These are phyloP conservation scores for Jaltomata sinuosa DNA, from an alignment of 257 asterid species.

Conservation along the genomic window DNA sequence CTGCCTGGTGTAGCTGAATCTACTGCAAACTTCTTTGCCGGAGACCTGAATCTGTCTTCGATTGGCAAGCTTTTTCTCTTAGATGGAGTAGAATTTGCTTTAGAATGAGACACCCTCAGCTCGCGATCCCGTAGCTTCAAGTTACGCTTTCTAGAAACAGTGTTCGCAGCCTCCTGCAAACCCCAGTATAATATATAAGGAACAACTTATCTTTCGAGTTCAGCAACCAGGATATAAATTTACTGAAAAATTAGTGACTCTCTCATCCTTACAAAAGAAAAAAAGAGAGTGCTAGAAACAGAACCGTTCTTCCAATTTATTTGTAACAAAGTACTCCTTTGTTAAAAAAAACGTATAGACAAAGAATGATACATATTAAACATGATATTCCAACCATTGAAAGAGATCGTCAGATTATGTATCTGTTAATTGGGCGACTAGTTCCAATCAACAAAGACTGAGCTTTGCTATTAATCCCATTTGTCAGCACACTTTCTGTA, in stretches of 20 bases:
- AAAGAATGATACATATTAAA: background rate
- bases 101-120: constrained; percentile 62
- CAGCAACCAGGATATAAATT: background rate
- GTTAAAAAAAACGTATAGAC: background rate
- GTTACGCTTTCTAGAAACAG: constrained; percentile 32
- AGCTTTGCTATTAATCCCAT: background rate
- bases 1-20: constrained; percentile 26
- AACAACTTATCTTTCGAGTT: background rate
- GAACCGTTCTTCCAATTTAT: background rate
- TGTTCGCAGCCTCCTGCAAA: constrained; percentile 66
- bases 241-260: background rate
- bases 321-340: background rate
- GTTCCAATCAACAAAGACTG: background rate
- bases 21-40: constrained; percentile 33
- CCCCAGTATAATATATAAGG: background rate
- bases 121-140: constrained; percentile 69
- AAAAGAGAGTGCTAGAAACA: background rate
- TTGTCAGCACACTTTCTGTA: background rate
- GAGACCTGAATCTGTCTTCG: constrained; percentile 14
- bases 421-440: background rate
- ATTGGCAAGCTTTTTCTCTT: constrained; percentile 35
- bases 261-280: background rate
- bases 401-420: background rate
- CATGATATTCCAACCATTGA: background rate
- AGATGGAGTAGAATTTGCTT: constrained; percentile 33